Base-by-base conservation (phyloP, 805 yeast genomes). In the Helenozyma baotianmanensis region DNA sequence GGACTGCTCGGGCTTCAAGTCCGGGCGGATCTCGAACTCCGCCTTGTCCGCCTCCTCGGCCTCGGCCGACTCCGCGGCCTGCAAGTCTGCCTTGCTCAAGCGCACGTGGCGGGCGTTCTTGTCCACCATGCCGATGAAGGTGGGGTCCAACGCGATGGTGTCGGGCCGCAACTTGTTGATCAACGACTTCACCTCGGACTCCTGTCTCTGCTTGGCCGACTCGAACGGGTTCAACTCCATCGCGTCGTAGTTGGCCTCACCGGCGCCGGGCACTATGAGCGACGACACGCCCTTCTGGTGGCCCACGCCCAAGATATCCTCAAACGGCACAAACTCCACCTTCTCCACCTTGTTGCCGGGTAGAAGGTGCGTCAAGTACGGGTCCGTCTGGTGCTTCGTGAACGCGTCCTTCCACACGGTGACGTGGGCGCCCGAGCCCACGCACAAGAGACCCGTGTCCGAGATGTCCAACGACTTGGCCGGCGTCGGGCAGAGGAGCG, bases 161-260 rank as follows among this genome's bases (percentile, higher is more conserved):
- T 90, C 97, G 6, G 97, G 94, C 45, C 83, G 80, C 45, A 92
- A 68, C 62, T 92, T 92, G 63, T 90, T 85, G 54, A 92, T 62
- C 56, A 92, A 70, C 2, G 82, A 62, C 53, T 90, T 78, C 23
- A 92, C 95, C 68, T 92, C 98, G 28, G 76, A 72, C 63, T 90
- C 90, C 60, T 90, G 95, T 69, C 97, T 81, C 64, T 89, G 97
- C 56, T 85, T 82, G 34, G 84, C 78, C 8, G 96, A 76, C 59
- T 87, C 96, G 62, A 72, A 92, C 42, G 98, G 98, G 58, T 92
- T 92, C 51, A 79, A 61, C 62, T 92, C 98, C 56, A 88, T 60
- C 3, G 97, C 88, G 66, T 92, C 98, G 58, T 76, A 88, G 62
- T 92, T 92, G 41, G 98, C 96, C 64, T 92, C 98, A 68, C 98